phyloP scores from a whole-genome alignment of 208 protist genomes.

The Crithidia fasciculata region DNA sequence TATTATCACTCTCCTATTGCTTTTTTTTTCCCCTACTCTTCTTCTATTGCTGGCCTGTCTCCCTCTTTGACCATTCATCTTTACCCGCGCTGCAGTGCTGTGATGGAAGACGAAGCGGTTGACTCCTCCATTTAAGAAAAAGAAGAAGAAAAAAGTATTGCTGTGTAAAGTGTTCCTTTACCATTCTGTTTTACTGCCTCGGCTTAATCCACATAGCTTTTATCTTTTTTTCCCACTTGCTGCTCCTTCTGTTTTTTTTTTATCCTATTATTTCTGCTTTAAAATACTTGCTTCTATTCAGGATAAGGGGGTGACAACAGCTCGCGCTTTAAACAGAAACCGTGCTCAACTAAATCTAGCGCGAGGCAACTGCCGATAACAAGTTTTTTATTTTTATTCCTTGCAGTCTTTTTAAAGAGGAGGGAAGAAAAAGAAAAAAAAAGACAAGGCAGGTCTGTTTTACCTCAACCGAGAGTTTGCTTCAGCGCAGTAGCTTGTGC shows the following conservation, averaged over 20 bases:
- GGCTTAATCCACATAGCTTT: too few species aligned
- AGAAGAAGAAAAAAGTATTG: too few species aligned
- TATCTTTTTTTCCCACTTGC: background rate
- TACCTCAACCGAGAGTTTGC: too few species aligned
- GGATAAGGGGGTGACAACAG: background rate
- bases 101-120: background rate
- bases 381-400: conserved; percentile 30
- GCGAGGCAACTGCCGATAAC: background rate
- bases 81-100: too few species aligned
- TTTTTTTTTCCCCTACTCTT: conserved; percentile 10
- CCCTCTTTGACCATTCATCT: background rate
- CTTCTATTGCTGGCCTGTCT: background rate
- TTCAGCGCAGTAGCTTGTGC: too few species aligned
- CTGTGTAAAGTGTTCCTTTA: too few species aligned
- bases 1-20: conserved; percentile 11
- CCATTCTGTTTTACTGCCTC: too few species aligned
- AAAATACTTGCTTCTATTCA: background rate
- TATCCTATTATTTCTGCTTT: background rate
- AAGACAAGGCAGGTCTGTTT: too few species aligned
- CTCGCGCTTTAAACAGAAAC: background rate
- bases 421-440: too few species aligned
- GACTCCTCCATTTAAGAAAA: too few species aligned
- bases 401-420: background rate
- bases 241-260: background rate
- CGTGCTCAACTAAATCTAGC: too few species aligned